These are phyloP conservation scores for Phialophora verrucosa DNA, from an alignment of 2,329 filamentous ascomycete genomes.

Conservation along the genomic window DNA sequence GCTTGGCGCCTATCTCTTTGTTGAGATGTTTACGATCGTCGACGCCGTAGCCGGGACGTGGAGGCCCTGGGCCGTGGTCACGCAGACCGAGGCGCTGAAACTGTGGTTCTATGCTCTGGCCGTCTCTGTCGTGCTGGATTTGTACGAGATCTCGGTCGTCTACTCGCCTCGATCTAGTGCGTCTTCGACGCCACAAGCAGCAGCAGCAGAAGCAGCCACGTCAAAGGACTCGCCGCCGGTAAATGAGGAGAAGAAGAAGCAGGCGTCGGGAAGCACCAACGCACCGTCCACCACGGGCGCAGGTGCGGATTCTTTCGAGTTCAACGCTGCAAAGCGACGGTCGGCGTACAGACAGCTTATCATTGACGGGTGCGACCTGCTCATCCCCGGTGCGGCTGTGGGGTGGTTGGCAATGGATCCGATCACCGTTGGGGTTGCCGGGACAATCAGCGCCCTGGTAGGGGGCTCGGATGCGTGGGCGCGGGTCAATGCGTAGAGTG, in stretches of 20 bases:
- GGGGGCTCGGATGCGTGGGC: conserved; percentile 50
- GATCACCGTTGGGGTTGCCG: conserved; percentile 62
- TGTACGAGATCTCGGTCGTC: conserved; percentile 48
- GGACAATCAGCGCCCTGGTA: conserved; percentile 67
- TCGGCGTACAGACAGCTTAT: conserved; percentile 53
- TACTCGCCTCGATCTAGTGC: not conserved
- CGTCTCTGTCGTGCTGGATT: conserved; percentile 55
- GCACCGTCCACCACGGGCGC: not conserved
- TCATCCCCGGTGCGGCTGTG: conserved; percentile 65
- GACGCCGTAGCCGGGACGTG: conserved; percentile 11
- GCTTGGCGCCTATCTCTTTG: conserved; percentile 69
- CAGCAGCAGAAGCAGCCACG: not conserved
- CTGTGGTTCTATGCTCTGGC: conserved; percentile 72
- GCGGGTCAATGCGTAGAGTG: conserved; percentile 25
- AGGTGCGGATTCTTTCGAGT: not conserved
- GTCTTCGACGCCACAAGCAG: not conserved
- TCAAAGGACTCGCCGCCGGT: not conserved
- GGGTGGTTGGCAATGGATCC: conserved; percentile 64
- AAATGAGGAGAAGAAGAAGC: conserved; percentile 11
- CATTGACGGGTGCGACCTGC: conserved; percentile 66
- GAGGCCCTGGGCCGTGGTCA: conserved; percentile 47
- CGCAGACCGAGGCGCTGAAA: conserved; percentile 67
- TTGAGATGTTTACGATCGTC: conserved; percentile 67
- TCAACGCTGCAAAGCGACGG: conserved; percentile 17
- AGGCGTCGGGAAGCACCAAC: not conserved